Percentiles rank a stretch among this genome's conserved stretches.
These are phyloP conservation scores for Ascochyta pisi DNA, from an alignment of 2,329 filamentous ascomycete species.

Conservation along the genomic window DNA sequence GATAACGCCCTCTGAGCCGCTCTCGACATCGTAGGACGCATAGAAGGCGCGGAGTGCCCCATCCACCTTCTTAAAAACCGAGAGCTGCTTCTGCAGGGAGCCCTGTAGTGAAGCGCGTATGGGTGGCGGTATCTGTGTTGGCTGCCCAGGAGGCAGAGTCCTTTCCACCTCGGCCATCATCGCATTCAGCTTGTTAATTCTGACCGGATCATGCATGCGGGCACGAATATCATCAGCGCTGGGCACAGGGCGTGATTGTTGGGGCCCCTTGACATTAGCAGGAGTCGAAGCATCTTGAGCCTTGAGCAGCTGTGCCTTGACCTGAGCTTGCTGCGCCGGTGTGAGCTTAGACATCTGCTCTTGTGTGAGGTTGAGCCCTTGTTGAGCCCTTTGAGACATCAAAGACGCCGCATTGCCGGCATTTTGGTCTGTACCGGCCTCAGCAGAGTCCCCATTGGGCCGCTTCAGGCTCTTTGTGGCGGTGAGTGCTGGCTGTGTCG, in stretches of 20 bases:
- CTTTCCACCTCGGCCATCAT: slow-evolving; percentile 41
- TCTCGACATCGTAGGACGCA: slow-evolving; percentile 31
- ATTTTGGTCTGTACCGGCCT: slow-evolving; percentile 42
- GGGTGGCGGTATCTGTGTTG: slow-evolving; percentile 31
- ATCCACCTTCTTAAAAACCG: slow-evolving; percentile 38
- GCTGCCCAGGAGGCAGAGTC: slow-evolving; percentile 30
- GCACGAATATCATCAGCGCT: slow-evolving; percentile 34
- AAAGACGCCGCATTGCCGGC: slow-evolving; percentile 36
- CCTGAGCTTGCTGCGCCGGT: slow-evolving; percentile 41
- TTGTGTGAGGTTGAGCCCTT: slow-evolving; percentile 39
- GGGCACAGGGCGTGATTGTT: slow-evolving; percentile 30
- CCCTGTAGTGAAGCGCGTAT: slow-evolving; percentile 36
- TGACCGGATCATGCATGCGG: slow-evolving; percentile 37
- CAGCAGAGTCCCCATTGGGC: slow-evolving; percentile 52
- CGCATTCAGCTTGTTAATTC: slow-evolving; percentile 33
- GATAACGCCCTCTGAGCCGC: slow-evolving; percentile 35
- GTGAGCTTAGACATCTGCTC: slow-evolving; percentile 45
- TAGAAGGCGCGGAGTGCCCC: slow-evolving; percentile 42
- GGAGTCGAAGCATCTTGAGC: slow-evolving; percentile 43
- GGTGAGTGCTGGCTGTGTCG: slow-evolving; percentile 29
- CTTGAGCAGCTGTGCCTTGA: slow-evolving; percentile 43
- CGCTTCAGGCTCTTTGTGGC: slow-evolving; percentile 42
- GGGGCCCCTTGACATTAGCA: slow-evolving; percentile 35
- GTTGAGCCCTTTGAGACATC: slow-evolving; percentile 43
- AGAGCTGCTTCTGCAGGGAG: slow-evolving; percentile 35